Evolutionary conservation across 345 rosid genomes (phyloP), one percentile per base, ranked within the genome.

Genomic region (Reutealis trisperma): DNA sequence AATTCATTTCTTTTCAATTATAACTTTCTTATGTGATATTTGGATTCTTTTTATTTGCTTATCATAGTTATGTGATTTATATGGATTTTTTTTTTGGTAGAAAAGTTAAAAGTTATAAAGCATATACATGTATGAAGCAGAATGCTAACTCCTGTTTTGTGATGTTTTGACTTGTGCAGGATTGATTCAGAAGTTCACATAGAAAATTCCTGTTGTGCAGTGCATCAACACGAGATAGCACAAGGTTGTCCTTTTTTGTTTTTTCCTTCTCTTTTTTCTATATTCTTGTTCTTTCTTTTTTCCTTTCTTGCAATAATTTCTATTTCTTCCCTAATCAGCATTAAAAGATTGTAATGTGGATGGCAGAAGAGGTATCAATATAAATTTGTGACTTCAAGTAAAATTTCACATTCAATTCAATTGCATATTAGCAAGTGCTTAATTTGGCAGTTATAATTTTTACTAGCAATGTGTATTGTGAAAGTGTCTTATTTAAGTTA

Each of bases 161-260:
- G 16, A 63, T 78, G 27, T 21, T 24, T 79, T 63, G 34, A 63
- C 70, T 83, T 78, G 16, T 78, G 59, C 90, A 92, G 97, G 80
- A 85, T 89, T 66, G 92, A 90, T 69, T 81, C 92, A 76, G 91
- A 85, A 82, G 89, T 90, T 72, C 78, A 70, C 15, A 57, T 64
- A 34, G 88, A 85, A 24, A 69, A 62, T 83, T 77, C 86, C 41
- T 74, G 80, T 67, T 74, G 86, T 76, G 69, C 51, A 14, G 64
- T 78, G 30, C 87, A 85, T 78, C 78, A 86, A 34, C 85, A 82
- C 77, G 73, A 70, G 71, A 76, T 34, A 16, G 77, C 69, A 8
- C 85, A 85, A 74, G 91, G 97, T 89, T 78, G 49, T 57, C 34
- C 18, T 18, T 72, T 59, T 34, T 45, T 57, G n/a, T 81, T 32